phyloP scores from a whole-genome alignment of 2,329 filamentous ascomycete genomes.

The Capronia epimyces region DNA sequence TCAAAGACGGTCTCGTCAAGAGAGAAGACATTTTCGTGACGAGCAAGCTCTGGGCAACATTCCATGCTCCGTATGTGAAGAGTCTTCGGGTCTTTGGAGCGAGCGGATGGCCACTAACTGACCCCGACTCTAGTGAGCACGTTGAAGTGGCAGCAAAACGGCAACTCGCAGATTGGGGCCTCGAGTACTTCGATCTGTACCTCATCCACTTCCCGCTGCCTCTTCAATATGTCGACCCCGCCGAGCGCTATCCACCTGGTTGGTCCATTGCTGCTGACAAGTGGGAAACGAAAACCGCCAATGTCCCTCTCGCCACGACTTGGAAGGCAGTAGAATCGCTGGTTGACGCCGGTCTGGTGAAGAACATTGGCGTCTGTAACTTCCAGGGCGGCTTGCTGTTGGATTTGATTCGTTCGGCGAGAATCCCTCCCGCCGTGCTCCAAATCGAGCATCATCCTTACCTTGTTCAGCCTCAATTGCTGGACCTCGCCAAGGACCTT shows the following conservation, averaged over 20 bases:
- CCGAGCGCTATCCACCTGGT: conserved; percentile 19
- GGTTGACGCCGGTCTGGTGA: conserved; percentile 52
- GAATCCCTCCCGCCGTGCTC: conserved; percentile 31
- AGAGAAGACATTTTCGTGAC: conserved; percentile 37
- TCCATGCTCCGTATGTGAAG: conserved; percentile 28
- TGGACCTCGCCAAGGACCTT: conserved; percentile 27
- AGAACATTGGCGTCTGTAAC: conserved; percentile 67
- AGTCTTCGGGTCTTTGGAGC: not conserved
- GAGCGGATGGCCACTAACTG: not conserved
- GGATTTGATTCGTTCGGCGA: conserved; percentile 35
- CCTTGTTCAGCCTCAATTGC: conserved; percentile 31
- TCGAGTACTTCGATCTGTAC: conserved; percentile 65
- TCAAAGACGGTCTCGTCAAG: conserved; percentile 33
- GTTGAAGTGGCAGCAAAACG: conserved; percentile 46
- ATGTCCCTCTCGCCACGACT: conserved; percentile 36
- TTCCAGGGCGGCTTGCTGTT: conserved; percentile 47
- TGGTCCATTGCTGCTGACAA: conserved; percentile 24
- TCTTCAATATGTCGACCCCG: conserved; percentile 21
- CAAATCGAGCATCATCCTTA: conserved; percentile 32
- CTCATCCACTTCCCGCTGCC: conserved; percentile 42
- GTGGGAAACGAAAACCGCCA: conserved; percentile 22
- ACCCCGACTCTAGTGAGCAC: conserved; percentile 18
- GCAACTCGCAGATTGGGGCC: conserved; percentile 55
- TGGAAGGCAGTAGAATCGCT: conserved; percentile 60
- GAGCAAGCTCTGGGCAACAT: conserved; percentile 38